Percentiles rank a stretch among this genome's conserved stretches.
These are phyloP conservation scores for Blastosporella zonata DNA, from an alignment of 1,284 basidiomycete genomes.

Conservation along the genomic window DNA sequence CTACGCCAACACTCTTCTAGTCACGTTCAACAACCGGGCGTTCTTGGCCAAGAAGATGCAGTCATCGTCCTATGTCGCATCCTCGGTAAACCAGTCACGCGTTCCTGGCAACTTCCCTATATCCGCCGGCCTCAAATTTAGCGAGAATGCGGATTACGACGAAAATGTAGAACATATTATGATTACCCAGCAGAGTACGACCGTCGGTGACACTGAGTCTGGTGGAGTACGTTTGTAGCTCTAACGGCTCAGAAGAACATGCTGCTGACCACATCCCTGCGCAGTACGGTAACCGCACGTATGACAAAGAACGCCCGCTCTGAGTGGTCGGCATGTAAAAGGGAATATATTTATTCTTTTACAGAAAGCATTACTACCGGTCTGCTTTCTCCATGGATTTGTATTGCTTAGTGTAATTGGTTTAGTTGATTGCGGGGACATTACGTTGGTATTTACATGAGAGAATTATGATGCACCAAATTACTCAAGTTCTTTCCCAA, in stretches of 20 bases:
- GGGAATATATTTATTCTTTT: neutral
- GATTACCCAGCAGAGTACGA: neutral
- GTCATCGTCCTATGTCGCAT: neutral
- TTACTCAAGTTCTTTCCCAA: too few species aligned
- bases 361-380: neutral
- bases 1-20: neutral
- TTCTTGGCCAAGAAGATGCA: neutral
- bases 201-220: neutral
- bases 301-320: neutral
- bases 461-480: neutral
- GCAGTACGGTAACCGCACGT: neutral
- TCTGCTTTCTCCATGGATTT: neutral
- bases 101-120: neutral
- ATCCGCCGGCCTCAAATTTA: neutral
- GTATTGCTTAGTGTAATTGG: neutral
- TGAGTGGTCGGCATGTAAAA: neutral
- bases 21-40: neutral
- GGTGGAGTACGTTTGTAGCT: neutral
- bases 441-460: neutral
- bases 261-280: neutral
- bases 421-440: too few species aligned
- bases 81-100: neutral
- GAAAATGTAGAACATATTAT: neutral
- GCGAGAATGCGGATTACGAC: neutral
- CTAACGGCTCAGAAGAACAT: neutral